Conservation (phyloP, 2,329 filamentous ascomycete species). For the Venturia oleaginea region DNA sequence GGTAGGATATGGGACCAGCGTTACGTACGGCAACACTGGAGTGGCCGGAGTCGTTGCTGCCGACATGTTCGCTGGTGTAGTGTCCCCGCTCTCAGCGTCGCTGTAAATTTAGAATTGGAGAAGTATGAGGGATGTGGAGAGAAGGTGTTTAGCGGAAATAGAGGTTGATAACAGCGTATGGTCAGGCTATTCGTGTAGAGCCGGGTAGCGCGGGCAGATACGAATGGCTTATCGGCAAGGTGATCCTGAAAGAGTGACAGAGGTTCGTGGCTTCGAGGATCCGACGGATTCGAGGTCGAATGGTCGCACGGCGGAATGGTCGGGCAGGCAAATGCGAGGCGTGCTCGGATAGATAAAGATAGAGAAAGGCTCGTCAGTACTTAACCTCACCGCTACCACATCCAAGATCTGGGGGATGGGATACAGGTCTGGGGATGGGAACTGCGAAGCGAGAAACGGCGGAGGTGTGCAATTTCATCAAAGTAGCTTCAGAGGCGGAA, state of each 20-base stretch:
- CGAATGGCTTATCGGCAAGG: background rate
- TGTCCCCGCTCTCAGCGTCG: background rate
- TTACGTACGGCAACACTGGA: slow-evolving; percentile 21
- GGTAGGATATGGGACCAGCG: slow-evolving; percentile 39
- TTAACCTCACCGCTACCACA: background rate
- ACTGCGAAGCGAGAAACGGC: background rate
- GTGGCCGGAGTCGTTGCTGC: slow-evolving; percentile 3
- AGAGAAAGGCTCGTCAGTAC: background rate
- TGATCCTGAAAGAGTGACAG: background rate
- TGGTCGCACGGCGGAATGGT: background rate
- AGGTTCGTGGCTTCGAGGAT: background rate
- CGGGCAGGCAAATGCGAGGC: background rate
- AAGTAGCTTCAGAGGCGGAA: slow-evolving; percentile 1
- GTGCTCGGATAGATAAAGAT: background rate
- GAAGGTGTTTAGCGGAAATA: background rate
- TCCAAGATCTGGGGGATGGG: background rate
- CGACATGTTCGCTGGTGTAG: background rate
- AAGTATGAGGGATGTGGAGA: background rate
- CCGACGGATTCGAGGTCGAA: background rate
- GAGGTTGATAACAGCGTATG: background rate
- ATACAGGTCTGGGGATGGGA: background rate
- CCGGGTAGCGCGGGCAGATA: background rate
- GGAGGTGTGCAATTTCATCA: background rate
- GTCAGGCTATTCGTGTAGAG: background rate
- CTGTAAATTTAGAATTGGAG: background rate